phyloP scores from a whole-genome alignment of 331 rosid species.

The Malus hybrid region DNA sequence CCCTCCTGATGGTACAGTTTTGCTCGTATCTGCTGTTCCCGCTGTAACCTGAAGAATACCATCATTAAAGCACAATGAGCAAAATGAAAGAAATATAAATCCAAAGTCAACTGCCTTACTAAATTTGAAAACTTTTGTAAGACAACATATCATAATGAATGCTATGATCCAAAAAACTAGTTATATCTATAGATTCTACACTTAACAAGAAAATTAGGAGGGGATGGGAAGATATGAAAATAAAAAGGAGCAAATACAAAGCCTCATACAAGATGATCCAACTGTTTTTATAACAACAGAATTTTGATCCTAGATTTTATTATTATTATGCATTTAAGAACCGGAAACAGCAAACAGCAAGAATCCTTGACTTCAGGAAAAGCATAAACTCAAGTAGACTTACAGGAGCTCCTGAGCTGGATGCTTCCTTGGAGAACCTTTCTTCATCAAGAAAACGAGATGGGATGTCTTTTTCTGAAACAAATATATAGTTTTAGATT shows the following conservation, averaged over 20 bases:
- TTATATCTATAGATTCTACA: not conserved
- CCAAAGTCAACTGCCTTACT: not conserved
- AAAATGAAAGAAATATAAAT: not conserved
- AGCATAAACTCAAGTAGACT: conserved; percentile 17
- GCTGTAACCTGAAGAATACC: conserved; percentile 41
- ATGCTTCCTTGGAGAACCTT: conserved; percentile 48
- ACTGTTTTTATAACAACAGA: not conserved
- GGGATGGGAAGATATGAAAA: not conserved
- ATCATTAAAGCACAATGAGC: not conserved
- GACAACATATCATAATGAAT: not conserved
- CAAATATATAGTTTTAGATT: not conserved
- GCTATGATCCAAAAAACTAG: not conserved
- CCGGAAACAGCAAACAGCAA: not conserved
- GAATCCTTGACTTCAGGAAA: not conserved
- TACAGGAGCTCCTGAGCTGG: conserved; percentile 65
- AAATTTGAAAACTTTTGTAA: not conserved
- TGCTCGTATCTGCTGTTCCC: conserved; percentile 30
- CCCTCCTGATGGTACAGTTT: conserved; percentile 40
- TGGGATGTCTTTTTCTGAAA: conserved; percentile 87
- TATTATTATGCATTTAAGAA: not conserved
- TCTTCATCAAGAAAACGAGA: conserved; percentile 58
- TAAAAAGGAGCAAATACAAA: not conserved
- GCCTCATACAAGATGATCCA: not conserved
- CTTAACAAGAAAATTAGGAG: not conserved
- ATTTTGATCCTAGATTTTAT: not conserved